These are phyloP conservation scores for Hypoxylon rubiginosum DNA, from an alignment of 2,329 filamentous ascomycete genomes.

Conservation along the genomic window DNA sequence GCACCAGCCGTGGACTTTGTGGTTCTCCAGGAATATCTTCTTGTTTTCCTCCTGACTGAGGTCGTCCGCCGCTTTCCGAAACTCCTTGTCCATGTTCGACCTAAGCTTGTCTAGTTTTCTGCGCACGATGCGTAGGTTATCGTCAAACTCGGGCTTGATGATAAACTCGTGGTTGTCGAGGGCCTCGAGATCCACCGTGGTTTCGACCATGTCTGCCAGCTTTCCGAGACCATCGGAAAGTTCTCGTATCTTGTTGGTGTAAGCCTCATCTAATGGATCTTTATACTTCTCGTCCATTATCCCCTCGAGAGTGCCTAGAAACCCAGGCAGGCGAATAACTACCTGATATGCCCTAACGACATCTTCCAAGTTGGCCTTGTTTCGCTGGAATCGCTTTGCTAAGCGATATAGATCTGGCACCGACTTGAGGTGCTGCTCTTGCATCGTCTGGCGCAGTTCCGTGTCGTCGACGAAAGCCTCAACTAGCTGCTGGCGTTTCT, in stretches of 20 bases:
- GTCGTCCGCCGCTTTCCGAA: conserved; percentile 80
- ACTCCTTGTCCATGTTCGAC: conserved; percentile 86
- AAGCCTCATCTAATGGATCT: conserved; percentile 85
- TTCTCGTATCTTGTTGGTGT: conserved; percentile 84
- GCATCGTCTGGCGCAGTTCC: conserved; percentile 93
- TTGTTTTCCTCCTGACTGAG: conserved; percentile 95
- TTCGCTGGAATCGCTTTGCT: conserved; percentile 94
- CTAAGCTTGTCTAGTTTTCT: conserved; percentile 90
- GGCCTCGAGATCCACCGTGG: conserved; percentile 94
- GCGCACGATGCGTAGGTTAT: conserved; percentile 86
- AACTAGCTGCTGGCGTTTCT: conserved; percentile 91
- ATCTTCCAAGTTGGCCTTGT: conserved; percentile 91
- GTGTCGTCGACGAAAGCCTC: conserved; percentile 96
- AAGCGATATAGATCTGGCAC: conserved; percentile 95
- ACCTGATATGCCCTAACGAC: conserved; percentile 97
- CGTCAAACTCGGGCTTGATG: conserved; percentile 98
- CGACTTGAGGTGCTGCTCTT: conserved; percentile 92
- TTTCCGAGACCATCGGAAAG: conserved; percentile 84
- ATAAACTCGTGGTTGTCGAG: conserved; percentile 98
- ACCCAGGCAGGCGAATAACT: conserved; percentile 89
- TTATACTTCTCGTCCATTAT: conserved; percentile 97
- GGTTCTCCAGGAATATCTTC: conserved; percentile 97
- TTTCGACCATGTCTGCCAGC: conserved; percentile 98
- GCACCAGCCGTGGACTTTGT: conserved; percentile 96
- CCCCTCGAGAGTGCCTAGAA: conserved; percentile 88